These are phyloP conservation scores for Fusarium compactum DNA, from an alignment of 2,329 filamentous ascomycete genomes.

Conservation along the genomic window DNA sequence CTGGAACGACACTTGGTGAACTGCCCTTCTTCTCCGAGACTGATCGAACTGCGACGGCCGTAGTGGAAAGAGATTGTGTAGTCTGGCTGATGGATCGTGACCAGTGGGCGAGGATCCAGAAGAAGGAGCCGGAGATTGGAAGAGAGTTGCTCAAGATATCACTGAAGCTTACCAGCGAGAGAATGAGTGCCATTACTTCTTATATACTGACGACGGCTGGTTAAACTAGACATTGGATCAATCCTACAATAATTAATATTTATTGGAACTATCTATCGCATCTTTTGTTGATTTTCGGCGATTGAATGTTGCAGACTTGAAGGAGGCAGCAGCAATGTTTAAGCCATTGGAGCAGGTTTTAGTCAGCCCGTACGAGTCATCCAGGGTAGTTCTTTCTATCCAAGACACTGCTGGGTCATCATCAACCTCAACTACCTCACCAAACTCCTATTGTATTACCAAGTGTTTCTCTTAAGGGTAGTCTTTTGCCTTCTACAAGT, in stretches of 20 bases:
- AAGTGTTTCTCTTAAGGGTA: background rate
- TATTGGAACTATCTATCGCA: background rate
- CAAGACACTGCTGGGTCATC: background rate
- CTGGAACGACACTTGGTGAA: constrained; percentile 95
- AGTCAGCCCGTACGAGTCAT: constrained; percentile 26
- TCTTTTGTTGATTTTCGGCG: background rate
- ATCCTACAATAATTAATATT: constrained; percentile 6
- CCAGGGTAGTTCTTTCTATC: background rate
- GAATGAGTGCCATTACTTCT: constrained; percentile 79
- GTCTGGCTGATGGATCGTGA: constrained; percentile 83
- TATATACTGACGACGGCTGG: constrained; percentile 65
- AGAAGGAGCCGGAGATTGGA: constrained; percentile 79
- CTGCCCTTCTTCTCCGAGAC: constrained; percentile 96
- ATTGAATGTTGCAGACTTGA: background rate
- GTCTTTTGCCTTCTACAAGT: background rate
- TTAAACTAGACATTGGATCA: constrained; percentile 38
- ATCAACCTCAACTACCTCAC: constrained; percentile 1
- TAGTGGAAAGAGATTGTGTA: constrained; percentile 83
- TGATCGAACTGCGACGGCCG: constrained; percentile 84
- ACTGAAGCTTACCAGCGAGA: constrained; percentile 93
- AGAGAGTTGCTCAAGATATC: constrained; percentile 86
- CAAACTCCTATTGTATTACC: background rate
- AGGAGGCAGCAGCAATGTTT: background rate
- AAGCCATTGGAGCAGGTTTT: constrained; percentile 3
- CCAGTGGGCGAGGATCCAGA: constrained; percentile 79